Evolutionary conservation across 1,139 yeast species (phyloP), one percentile per base, ranked within the genome.

Genomic region (Diutina scorzettiae): DNA sequence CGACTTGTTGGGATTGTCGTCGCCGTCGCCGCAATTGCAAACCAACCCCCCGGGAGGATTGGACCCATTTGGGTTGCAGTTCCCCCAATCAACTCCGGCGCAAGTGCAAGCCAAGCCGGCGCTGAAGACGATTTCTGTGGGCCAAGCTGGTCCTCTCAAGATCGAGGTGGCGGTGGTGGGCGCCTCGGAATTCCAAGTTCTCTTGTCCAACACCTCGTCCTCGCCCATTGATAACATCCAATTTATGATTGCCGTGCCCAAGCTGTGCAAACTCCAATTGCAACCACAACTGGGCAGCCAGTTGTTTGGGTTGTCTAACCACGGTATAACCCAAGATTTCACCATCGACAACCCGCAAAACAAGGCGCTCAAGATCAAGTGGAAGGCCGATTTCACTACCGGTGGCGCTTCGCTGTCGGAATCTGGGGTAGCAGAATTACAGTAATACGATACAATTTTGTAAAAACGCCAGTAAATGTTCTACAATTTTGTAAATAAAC

Each of bases 201-300:
- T 62, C 62, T 51, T 66, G 66, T 45, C 69, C 69, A 51, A 67
- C 76, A 44, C 62, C 67, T 43, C 55, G 43, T 48, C 60, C 16
- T 45, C 54, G 12, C 52, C 64, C 9, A 51, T 66, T 28, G 49
- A 53, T 19, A 69, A 72, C 46, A 60, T 89, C 41, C 76, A 76
- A 51, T 79, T 86, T 54, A 70, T 82, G 56, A 63, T 86, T 43
- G 96, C 97, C 0, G 95, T 83, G 32, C 93, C 96, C 41, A 84
- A 82, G 56, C 58, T 73, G 19, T 76, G 83, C 54, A 72, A 70
- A 45, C 68, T 89, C 49, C 68, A 66, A 41, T 71, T 89, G 61
- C 69, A 74, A 45, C 80, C 95, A 1, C 94, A 86, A 53, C 71
- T 86, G 7, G 72, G 77, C 34, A 77, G 73, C 44, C 12, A 19